Conservation (phyloP, 225 moss, liverwort and hornwort species). For the Bryum argenteum region DNA sequence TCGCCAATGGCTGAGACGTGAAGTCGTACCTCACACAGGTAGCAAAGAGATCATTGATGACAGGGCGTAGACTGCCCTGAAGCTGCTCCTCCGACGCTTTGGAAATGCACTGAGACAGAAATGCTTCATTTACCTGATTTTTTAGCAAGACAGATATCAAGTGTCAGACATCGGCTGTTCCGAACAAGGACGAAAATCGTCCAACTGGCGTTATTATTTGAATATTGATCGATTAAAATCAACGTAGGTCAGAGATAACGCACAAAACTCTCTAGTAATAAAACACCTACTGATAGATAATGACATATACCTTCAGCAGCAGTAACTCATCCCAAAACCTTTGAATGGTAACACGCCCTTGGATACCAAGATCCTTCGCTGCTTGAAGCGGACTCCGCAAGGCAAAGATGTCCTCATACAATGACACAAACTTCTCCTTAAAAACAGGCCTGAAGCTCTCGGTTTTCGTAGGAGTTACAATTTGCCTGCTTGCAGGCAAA, state of each 20-base stretch:
- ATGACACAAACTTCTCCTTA: conserved; percentile 88
- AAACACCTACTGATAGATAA: conserved; percentile 8
- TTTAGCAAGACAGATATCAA: conserved; percentile 17
- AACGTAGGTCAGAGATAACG: background rate
- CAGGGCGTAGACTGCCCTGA: conserved; percentile 65
- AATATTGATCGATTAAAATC: background rate
- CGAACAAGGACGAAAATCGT: background rate
- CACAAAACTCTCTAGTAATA: conserved; percentile 1
- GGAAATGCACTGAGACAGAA: conserved; percentile 76
- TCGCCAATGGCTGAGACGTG: conserved; percentile 1
- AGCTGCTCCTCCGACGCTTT: conserved; percentile 88
- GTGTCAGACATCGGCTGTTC: conserved; percentile 1
- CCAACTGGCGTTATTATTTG: too few relatives aligned
- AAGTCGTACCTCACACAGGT: conserved; percentile 63
- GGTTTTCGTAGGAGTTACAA: conserved; percentile 54
- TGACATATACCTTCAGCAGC: conserved; percentile 68
- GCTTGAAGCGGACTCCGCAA: conserved; percentile 79
- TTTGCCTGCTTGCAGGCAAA: conserved; percentile 56
- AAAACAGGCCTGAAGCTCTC: conserved; percentile 68
- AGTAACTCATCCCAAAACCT: conserved; percentile 93
- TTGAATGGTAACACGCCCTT: conserved; percentile 70
- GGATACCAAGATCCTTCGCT: conserved; percentile 83
- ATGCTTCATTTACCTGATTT: conserved; percentile 80
- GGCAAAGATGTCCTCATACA: conserved; percentile 85
- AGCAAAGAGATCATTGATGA: conserved; percentile 83